Percentiles rank a stretch among this genome's conserved stretches.
phyloP scores from a whole-genome alignment of 768 basidiomycete genomes.

The Boletus subcaerulescens region DNA sequence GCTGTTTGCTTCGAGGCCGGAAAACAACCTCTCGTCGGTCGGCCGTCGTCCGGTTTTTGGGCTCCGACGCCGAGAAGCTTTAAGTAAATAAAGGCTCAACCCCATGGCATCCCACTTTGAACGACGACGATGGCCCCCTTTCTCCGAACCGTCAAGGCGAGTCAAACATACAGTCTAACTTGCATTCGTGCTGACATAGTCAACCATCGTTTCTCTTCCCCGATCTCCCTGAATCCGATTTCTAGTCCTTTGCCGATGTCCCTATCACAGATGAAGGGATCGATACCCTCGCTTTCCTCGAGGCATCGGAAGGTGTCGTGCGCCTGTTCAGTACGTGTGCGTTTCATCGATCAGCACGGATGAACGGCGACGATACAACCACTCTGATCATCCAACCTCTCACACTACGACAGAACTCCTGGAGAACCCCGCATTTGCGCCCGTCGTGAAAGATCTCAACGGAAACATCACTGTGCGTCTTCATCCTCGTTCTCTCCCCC shows the following conservation, averaged over 20 bases:
- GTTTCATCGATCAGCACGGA: background rate
- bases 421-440: constrained; percentile 56
- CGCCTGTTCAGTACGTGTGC: constrained; percentile 76
- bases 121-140: constrained; percentile 64
- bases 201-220: background rate
- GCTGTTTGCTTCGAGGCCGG: too few species aligned
- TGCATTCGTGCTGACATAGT: background rate
- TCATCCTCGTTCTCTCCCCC: background rate
- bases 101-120: too few species aligned
- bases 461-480: constrained; percentile 83
- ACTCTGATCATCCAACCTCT: background rate
- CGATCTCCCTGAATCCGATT: background rate
- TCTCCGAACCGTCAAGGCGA: constrained; percentile 65
- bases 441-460: constrained; percentile 83
- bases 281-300: constrained; percentile 83
- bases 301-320: constrained; percentile 85
- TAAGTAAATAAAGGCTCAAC: too few species aligned
- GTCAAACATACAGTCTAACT: constrained; percentile 2
- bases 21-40: too few species aligned
- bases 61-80: too few species aligned
- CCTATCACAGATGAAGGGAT: constrained; percentile 82
- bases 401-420: constrained; percentile 19
- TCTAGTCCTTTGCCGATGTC: constrained; percentile 91
- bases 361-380: background rate
- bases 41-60: too few species aligned